phyloP scores from a whole-genome alignment of 345 rosid species.

The Syzygium oleosum region DNA sequence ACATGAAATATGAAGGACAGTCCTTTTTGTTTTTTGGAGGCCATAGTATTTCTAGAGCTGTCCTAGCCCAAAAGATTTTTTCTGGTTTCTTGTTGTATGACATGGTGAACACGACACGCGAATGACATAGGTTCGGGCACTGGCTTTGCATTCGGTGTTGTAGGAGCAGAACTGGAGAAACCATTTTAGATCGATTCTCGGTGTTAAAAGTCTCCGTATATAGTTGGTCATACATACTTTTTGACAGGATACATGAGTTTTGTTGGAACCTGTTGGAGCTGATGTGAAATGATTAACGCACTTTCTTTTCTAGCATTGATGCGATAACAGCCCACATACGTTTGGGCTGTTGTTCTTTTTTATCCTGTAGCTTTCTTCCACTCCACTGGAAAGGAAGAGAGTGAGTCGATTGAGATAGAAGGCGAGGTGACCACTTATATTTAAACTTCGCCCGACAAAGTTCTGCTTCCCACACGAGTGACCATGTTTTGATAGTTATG shows the following conservation, averaged over 20 bases:
- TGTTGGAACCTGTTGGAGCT: not conserved
- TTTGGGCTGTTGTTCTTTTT: not conserved
- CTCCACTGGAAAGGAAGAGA: not conserved
- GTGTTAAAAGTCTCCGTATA: not conserved
- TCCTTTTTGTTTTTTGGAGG: not conserved
- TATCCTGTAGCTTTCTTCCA: not conserved
- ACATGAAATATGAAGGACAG: not conserved
- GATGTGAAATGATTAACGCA: not conserved
- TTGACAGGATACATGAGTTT: not conserved
- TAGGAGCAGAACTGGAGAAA: not conserved
- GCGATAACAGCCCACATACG: not conserved
- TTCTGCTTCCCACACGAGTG: not conserved
- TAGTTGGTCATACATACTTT: not conserved
- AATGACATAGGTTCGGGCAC: not conserved
- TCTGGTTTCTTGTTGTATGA: not conserved
- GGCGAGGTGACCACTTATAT: not conserved
- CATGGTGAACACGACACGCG: not conserved
- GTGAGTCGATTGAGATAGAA: not conserved
- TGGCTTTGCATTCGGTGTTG: not conserved
- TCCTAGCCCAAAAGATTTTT: not conserved
- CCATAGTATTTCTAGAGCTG: not conserved
- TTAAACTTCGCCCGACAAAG: not conserved
- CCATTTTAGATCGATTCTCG: not conserved
- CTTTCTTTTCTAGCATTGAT: not conserved
- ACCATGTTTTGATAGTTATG: not conserved